Evolutionary conservation across 139 green algal species (phyloP).

Genomic region (Coelastrella sp.): DNA sequence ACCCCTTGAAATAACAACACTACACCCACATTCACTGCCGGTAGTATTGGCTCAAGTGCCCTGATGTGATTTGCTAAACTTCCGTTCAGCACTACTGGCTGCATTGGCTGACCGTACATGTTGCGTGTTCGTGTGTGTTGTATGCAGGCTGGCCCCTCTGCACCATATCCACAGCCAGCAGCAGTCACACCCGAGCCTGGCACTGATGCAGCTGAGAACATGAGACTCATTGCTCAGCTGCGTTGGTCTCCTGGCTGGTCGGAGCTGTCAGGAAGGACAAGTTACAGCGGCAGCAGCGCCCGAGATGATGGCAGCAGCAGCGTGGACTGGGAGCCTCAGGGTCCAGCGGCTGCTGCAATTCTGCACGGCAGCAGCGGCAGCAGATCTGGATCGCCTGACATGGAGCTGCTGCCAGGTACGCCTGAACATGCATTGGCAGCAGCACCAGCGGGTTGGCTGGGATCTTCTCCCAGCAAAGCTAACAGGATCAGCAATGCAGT

Average conservation of each 20-base stretch:
- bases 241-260: slow-evolving; percentile 32
- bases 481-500: no score
- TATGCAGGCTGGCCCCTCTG: no score
- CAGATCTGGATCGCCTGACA: no score
- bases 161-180: not conserved
- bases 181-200: not conserved
- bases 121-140: no score
- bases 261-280: not conserved
- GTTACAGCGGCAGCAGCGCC: slow-evolving; percentile 22
- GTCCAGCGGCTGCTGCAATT: not conserved
- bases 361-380: not conserved
- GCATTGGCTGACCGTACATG: no score
- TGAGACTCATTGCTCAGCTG: not conserved
- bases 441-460: not conserved
- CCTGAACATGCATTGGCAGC: not conserved
- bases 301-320: slow-evolving; percentile 18
- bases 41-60: no score
- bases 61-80: no score
- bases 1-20: no score
- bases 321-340: not conserved
- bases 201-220: not conserved
- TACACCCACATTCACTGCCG: no score
- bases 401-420: not conserved
- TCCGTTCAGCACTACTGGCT: no score
- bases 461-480: no score